phyloP scores from a whole-genome alignment of 129 eudicot genomes.

The Helichrysum umbraculigerum region DNA sequence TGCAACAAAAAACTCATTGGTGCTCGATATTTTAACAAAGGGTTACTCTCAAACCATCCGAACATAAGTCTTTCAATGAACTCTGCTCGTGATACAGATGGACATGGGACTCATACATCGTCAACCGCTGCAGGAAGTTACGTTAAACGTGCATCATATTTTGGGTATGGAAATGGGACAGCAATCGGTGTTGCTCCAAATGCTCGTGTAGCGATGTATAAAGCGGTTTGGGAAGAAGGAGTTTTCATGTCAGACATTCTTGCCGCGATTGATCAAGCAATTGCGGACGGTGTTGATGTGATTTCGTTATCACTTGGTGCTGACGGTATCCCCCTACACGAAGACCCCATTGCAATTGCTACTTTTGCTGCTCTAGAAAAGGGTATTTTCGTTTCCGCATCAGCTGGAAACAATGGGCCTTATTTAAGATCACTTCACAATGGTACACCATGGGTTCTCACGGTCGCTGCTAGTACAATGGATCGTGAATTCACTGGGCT shows the following conservation, averaged over 20 bases:
- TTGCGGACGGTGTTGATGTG: constrained; percentile 69
- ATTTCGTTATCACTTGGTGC: constrained; percentile 64
- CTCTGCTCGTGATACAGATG: constrained; percentile 66
- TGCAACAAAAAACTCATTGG: constrained; percentile 84
- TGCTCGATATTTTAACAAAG: constrained; percentile 74
- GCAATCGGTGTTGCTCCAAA: constrained; percentile 67
- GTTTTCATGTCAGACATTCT: constrained; percentile 48
- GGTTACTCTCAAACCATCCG: constrained; percentile 41
- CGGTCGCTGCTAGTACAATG: constrained; percentile 67
- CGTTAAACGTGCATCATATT: constrained; percentile 51
- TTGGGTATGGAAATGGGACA: constrained; percentile 68
- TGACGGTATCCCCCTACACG: constrained; percentile 39
- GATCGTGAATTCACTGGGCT: constrained; percentile 60
- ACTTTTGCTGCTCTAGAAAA: constrained; percentile 75
- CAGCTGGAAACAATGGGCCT: constrained; percentile 78
- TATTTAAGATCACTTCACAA: constrained; percentile 51
- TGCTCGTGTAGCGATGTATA: constrained; percentile 71
- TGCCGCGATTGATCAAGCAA: constrained; percentile 84
- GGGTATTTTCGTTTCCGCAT: constrained; percentile 70
- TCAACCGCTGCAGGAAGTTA: constrained; percentile 73
- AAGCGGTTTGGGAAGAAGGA: constrained; percentile 76
- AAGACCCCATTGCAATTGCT: constrained; percentile 68
- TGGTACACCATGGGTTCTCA: constrained; percentile 87
- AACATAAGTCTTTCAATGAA: constrained; percentile 59
- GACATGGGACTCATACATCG: constrained; percentile 91